Evolutionary conservation across 2,329 filamentous ascomycete species (phyloP).

Genomic region (Verticillium nonalfalfae): DNA sequence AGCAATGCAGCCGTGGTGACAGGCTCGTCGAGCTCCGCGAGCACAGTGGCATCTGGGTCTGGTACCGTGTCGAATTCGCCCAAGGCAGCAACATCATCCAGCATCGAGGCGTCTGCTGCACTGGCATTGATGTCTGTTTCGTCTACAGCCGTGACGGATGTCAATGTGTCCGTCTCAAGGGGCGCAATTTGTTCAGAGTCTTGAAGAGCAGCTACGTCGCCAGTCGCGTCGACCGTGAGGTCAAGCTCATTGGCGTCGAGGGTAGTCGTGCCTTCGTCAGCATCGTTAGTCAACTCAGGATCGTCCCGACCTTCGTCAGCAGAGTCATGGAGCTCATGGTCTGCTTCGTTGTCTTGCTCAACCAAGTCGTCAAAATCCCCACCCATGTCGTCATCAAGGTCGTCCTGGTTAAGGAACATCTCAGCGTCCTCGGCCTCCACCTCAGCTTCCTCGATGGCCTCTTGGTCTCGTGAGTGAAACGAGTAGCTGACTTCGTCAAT

Average conservation of each 20-base stretch:
- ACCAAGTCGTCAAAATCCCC: conserved; percentile 10
- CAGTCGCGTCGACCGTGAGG: not conserved
- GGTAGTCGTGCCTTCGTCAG: conserved; percentile 12
- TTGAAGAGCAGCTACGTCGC: not conserved
- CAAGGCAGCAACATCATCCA: not conserved
- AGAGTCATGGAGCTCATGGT: not conserved
- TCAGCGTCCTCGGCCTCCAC: conserved; percentile 16
- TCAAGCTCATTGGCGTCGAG: conserved; percentile 3
- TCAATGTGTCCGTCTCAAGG: not conserved
- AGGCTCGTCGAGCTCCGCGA: not conserved
- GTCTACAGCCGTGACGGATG: conserved; percentile 1
- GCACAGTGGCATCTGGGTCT: not conserved
- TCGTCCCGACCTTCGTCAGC: conserved; percentile 2
- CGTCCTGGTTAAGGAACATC: conserved; percentile 9
- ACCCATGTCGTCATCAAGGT: not conserved
- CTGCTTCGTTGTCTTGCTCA: conserved; percentile 1
- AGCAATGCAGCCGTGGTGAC: not conserved
- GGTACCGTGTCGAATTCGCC: not conserved
- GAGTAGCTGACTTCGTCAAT: conserved; percentile 33
- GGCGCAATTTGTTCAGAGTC: not conserved
- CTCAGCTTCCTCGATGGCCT: conserved; percentile 1
- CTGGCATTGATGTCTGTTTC: not conserved
- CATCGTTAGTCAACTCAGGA: conserved; percentile 14
- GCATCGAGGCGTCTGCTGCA: not conserved
- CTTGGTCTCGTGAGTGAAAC: conserved; percentile 19